Percentiles rank a stretch among this genome's conserved stretches.
These are phyloP conservation scores for Juglanconis juglandina DNA, from an alignment of 2,329 filamentous ascomycete species.

Conservation along the genomic window DNA sequence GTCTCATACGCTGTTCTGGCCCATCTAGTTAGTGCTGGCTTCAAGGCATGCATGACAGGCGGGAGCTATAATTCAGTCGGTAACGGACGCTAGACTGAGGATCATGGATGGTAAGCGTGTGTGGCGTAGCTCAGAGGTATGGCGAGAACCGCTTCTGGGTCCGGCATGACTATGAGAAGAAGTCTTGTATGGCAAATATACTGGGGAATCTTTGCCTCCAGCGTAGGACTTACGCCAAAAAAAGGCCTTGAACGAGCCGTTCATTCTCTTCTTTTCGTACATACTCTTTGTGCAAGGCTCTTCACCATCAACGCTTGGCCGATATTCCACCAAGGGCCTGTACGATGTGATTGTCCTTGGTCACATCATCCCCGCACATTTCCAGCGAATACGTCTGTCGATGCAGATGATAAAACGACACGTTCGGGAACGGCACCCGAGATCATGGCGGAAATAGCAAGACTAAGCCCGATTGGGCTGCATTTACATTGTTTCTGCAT, in stretches of 20 bases:
- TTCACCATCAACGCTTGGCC: no score
- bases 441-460: not conserved
- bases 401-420: not conserved
- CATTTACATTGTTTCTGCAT: not conserved
- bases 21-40: no score
- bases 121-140: not conserved
- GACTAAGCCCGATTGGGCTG: not conserved
- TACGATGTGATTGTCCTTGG: not conserved
- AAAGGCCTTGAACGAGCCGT: no score
- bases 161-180: no score
- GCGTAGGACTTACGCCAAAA: no score
- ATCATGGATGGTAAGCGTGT: not conserved
- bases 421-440: not conserved
- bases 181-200: no score
- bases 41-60: conserved; percentile 10
- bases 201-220: no score
- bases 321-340: not conserved
- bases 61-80: not conserved
- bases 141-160: no score
- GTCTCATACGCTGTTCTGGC: conserved; percentile 17
- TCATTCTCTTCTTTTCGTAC: no score
- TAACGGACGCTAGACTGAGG: not conserved
- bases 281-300: no score
- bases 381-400: not conserved
- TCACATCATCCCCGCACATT: not conserved